Conservation (phyloP, 2,329 filamentous ascomycete species). For the Xylariaceae sp. region DNA sequence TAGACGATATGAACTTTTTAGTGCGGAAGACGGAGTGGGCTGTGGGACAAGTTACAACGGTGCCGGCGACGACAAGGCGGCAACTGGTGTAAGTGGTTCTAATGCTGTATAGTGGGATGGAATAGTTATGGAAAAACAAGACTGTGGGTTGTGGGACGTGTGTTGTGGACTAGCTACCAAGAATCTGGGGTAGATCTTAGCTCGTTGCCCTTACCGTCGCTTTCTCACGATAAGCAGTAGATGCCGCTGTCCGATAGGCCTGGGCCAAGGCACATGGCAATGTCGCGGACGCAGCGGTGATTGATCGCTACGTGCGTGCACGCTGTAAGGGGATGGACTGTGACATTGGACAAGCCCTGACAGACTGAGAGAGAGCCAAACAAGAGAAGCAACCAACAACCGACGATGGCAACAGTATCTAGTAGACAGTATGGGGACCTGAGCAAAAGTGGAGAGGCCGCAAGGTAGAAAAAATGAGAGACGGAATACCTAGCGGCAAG, state of each 20-base stretch:
- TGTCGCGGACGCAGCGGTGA: background rate
- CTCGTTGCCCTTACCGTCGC: too few species aligned
- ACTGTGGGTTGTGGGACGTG: background rate
- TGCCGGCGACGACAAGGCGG: constrained; percentile 1
- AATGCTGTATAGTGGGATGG: background rate
- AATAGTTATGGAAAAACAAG: background rate
- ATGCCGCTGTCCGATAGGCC: background rate
- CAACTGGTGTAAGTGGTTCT: background rate
- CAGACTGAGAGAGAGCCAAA: too few species aligned
- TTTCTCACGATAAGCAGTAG: constrained; percentile 7
- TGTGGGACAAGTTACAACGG: too few species aligned
- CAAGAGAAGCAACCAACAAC: too few species aligned
- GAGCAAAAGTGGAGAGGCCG: background rate
- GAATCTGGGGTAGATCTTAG: constrained; percentile 5
- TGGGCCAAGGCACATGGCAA: background rate
- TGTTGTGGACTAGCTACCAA: background rate
- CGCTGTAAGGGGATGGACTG: too few species aligned
- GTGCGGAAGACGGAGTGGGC: constrained; percentile 6
- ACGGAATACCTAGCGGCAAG: background rate
- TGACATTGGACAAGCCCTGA: too few species aligned
- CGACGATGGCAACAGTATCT: too few species aligned
- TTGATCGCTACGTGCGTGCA: too few species aligned
- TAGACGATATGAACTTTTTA: background rate
- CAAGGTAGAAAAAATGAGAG: background rate
- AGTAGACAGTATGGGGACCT: background rate